Evolutionary conservation across 2,329 filamentous ascomycete genomes (phyloP).

Genomic region (Penicillium sp.): DNA sequence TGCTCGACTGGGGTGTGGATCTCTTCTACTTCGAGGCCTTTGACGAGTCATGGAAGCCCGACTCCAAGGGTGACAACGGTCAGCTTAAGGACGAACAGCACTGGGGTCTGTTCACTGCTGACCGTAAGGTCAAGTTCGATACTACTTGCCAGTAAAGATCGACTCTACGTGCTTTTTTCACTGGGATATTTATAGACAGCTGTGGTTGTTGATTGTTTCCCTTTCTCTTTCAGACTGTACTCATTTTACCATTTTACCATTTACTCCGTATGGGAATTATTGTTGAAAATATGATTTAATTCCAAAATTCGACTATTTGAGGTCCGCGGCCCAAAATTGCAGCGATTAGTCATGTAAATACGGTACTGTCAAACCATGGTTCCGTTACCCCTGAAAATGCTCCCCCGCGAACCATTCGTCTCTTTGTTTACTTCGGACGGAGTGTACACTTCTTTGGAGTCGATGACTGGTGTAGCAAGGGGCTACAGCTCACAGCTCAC

Average conservation of each 20-base stretch:
- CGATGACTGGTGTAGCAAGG: not conserved
- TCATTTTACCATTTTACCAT: not conserved
- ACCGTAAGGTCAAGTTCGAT: slow-evolving; percentile 60
- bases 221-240: slow-evolving; percentile 16
- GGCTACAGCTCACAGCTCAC: not conserved
- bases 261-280: not conserved
- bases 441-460: no score
- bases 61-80: slow-evolving; percentile 64
- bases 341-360: slow-evolving; percentile 10
- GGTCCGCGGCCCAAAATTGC: not conserved
- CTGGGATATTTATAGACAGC: not conserved
- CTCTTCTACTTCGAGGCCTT: slow-evolving; percentile 75
- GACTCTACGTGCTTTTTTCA: not conserved
- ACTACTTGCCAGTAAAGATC: slow-evolving; percentile 45
- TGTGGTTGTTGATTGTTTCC: not conserved
- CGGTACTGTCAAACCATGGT: slow-evolving; percentile 15
- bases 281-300: slow-evolving; percentile 6
- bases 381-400: slow-evolving; percentile 22
- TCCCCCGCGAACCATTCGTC: slow-evolving; percentile 11
- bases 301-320: not conserved
- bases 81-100: slow-evolving; percentile 64
- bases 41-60: slow-evolving; percentile 72
- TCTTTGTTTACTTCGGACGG: slow-evolving; percentile 14
- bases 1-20: slow-evolving; percentile 67
- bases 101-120: slow-evolving; percentile 68